Conservation (phyloP, 148 eudicot genomes). For the Amaranthus palmeri region DNA sequence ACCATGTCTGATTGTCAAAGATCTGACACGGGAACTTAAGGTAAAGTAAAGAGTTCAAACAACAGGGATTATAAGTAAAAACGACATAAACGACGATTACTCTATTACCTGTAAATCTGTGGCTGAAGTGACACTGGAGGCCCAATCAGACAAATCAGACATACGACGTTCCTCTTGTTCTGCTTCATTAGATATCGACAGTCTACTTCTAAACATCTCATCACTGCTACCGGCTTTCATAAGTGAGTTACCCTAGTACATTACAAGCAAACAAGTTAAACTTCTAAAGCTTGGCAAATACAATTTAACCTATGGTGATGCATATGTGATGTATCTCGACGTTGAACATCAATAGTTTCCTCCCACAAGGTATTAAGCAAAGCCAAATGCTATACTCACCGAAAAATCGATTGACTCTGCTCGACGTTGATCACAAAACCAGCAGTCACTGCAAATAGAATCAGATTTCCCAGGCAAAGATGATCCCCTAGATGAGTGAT, state of each 20-base stretch:
- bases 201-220: constrained; percentile 38
- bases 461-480: constrained; percentile 20
- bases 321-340: too few species aligned
- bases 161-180: constrained; percentile 89
- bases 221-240: constrained; percentile 32
- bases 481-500: constrained; percentile 19
- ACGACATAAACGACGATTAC: not conserved
- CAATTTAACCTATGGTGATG: not conserved
- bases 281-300: not conserved
- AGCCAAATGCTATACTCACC: constrained; percentile 25
- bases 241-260: constrained; percentile 33
- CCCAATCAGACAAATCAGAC: constrained; percentile 98
- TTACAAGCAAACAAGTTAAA: not conserved
- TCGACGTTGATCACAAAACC: constrained; percentile 59
- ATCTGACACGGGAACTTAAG: too few species aligned
- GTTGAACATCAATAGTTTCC: too few species aligned
- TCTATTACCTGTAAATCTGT: constrained; percentile 58
- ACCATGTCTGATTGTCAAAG: too few species aligned
- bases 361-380: too few species aligned
- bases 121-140: constrained; percentile 64
- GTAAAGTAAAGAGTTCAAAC: too few species aligned
- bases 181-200: constrained; percentile 31
- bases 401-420: constrained; percentile 25
- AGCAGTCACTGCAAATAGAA: constrained; percentile 38
- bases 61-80: not conserved